Evolutionary conservation across 129 eudicot genomes (phyloP).

Genomic region (Helianthus tuberosus): DNA sequence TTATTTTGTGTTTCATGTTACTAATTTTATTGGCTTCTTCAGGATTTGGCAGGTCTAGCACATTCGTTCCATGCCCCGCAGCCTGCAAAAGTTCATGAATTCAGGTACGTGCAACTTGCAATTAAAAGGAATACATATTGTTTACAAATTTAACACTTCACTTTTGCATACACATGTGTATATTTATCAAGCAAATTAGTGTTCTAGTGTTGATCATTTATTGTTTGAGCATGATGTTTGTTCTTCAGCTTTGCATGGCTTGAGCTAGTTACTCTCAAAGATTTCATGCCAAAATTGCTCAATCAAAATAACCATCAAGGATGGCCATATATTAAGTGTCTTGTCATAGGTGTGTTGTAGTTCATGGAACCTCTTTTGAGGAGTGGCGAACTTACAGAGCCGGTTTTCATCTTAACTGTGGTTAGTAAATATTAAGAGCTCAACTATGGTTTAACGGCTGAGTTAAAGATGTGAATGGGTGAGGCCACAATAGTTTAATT

Average conservation of each 20-base stretch:
- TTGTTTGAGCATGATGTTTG: not conserved
- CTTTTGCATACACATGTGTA: not conserved
- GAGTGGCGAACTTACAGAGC: no score
- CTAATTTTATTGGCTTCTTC: conserved; percentile 5
- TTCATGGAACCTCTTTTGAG: no score
- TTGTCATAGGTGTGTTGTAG: conserved; percentile 70
- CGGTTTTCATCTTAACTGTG: no score
- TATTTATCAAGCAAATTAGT: not conserved
- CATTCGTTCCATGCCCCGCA: conserved; percentile 66
- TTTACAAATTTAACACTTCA: not conserved
- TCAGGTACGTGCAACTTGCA: conserved; percentile 48
- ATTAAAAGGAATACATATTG: not conserved
- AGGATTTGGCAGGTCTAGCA: conserved; percentile 68
- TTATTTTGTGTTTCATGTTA: not conserved
- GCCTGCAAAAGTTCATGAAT: conserved; percentile 77
- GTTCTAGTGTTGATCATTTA: not conserved
- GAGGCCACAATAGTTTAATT: no score
- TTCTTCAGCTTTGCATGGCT: conserved; percentile 83
- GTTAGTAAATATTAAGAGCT: no score
- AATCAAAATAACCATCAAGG: conserved; percentile 60
- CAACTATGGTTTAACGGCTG: no score
- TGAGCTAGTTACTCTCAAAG: conserved; percentile 74
- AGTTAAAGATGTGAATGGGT: no score
- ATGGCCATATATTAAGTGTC: conserved; percentile 65
- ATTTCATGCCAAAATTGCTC: conserved; percentile 82